Conservation (phyloP, 1,284 basidiomycete species). For the Cutaneotrichosporon daszewskae region DNA sequence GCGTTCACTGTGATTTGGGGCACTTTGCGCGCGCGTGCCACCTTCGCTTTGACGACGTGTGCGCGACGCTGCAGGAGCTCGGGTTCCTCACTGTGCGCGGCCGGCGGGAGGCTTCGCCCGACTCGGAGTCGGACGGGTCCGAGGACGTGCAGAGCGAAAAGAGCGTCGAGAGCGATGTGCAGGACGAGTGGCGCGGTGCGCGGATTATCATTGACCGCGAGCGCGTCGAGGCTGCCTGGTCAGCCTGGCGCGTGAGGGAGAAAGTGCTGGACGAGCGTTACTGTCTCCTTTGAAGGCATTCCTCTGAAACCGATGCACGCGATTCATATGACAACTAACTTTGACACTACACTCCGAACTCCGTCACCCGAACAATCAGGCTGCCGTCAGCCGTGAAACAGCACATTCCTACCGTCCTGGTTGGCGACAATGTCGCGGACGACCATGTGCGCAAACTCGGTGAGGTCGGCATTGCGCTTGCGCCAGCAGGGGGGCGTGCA, state of each 20-base stretch:
- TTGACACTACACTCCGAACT: too few relatives aligned
- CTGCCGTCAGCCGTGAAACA: too few relatives aligned
- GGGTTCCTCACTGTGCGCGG: constrained; percentile 67
- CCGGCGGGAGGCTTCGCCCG: constrained; percentile 21
- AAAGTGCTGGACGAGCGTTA: constrained; percentile 38
- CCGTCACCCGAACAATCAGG: too few relatives aligned
- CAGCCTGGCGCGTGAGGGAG: constrained; percentile 37
- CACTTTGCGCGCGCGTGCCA: constrained; percentile 74
- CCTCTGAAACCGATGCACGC: too few relatives aligned
- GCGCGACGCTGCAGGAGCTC: constrained; percentile 80
- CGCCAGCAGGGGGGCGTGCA: too few relatives aligned
- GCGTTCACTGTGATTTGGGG: too few relatives aligned
- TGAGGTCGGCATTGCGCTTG: too few relatives aligned
- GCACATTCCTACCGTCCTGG: too few relatives aligned
- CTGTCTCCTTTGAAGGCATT: constrained; percentile 5
- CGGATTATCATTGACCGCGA: constrained; percentile 59
- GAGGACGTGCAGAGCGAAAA: constrained; percentile 8
- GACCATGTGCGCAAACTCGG: too few relatives aligned
- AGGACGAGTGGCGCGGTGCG: constrained; percentile 34
- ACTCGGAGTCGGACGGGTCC: constrained; percentile 21
- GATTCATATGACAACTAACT: too few relatives aligned
- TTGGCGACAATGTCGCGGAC: too few relatives aligned
- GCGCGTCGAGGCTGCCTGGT: constrained; percentile 57
- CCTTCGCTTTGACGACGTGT: constrained; percentile 75
- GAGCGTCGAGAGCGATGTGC: constrained; percentile 18